A percentile compares a stretch with the other conserved stretches of the same genome.
phyloP scores from a whole-genome alignment of 331 rosid genomes.

The Spiraea crenata region DNA sequence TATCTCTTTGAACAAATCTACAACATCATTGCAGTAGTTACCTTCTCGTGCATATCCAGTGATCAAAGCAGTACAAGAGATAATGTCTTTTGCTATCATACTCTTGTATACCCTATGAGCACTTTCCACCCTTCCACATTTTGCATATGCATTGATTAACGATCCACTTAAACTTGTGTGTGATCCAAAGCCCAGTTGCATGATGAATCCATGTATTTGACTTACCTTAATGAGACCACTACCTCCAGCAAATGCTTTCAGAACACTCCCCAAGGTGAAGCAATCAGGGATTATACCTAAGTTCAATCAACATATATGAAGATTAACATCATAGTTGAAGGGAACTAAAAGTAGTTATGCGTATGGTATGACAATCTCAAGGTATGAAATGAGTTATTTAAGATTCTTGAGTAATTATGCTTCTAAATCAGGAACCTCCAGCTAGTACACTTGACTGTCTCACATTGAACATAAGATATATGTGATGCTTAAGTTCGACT shows the following conservation, averaged over 20 bases:
- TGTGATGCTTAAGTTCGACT: not conserved
- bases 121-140: slow-evolving; percentile 26
- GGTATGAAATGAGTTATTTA: not conserved
- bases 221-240: slow-evolving; percentile 18
- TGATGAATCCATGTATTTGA: slow-evolving; percentile 32
- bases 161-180: slow-evolving; percentile 26
- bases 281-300: slow-evolving; percentile 35
- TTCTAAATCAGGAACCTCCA: slow-evolving; percentile 1
- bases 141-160: slow-evolving; percentile 29
- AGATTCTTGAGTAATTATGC: not conserved
- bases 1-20: slow-evolving; percentile 25
- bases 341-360: not conserved
- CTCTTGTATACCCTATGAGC: slow-evolving; percentile 28
- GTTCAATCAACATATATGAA: not conserved
- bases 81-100: slow-evolving; percentile 29
- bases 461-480: not conserved
- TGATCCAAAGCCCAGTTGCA: slow-evolving; percentile 33
- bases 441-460: not conserved
- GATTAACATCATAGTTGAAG: not conserved
- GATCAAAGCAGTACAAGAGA: slow-evolving; percentile 30
- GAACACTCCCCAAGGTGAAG: slow-evolving; percentile 35
- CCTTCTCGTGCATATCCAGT: slow-evolving; percentile 27
- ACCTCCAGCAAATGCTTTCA: slow-evolving; percentile 24
- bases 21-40: slow-evolving; percentile 16
- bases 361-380: not conserved